A percentile compares a stretch with the other conserved stretches of the same genome.
phyloP scores from a whole-genome alignment of 2,329 filamentous ascomycete genomes.

The Phaeosphaeriaceae sp. region DNA sequence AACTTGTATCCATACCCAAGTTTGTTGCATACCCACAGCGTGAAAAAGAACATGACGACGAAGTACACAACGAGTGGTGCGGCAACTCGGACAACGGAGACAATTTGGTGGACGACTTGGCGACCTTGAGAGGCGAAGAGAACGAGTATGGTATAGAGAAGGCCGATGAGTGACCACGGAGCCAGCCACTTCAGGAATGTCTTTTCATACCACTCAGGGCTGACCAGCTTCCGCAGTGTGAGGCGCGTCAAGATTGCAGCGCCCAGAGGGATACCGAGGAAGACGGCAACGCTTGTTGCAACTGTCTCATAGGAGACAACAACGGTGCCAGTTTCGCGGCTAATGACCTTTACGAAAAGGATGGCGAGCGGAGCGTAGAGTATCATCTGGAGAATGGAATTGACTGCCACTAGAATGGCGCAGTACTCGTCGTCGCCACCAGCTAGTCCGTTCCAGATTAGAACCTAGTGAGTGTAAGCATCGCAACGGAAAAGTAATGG shows the following conservation, averaged over 20 bases:
- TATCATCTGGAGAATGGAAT: slow-evolving; percentile 50
- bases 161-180: slow-evolving; percentile 76
- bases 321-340: slow-evolving; percentile 49
- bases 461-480: slow-evolving; percentile 48
- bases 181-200: slow-evolving; percentile 69
- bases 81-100: slow-evolving; percentile 76
- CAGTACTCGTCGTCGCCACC: slow-evolving; percentile 79
- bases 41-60: slow-evolving; percentile 70
- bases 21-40: slow-evolving; percentile 62
- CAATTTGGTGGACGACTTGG: slow-evolving; percentile 78
- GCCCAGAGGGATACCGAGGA: slow-evolving; percentile 75
- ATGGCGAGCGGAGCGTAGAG: slow-evolving; percentile 48
- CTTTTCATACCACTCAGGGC: slow-evolving; percentile 66
- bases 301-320: slow-evolving; percentile 65
- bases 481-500: slow-evolving; percentile 49
- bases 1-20: slow-evolving; percentile 73
- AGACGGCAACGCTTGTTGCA: slow-evolving; percentile 77
- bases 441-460: slow-evolving; percentile 76
- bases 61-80: slow-evolving; percentile 83
- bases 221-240: slow-evolving; percentile 59
- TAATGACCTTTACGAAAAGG: slow-evolving; percentile 67
- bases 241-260: slow-evolving; percentile 76
- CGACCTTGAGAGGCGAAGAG: slow-evolving; percentile 79
- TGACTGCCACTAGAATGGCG: slow-evolving; percentile 59
- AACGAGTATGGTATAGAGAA: slow-evolving; percentile 82